Percentiles rank a stretch among this genome's conserved stretches.
Conservation (phyloP, 163 green algal genomes). For the Scenedesmus sp. region DNA sequence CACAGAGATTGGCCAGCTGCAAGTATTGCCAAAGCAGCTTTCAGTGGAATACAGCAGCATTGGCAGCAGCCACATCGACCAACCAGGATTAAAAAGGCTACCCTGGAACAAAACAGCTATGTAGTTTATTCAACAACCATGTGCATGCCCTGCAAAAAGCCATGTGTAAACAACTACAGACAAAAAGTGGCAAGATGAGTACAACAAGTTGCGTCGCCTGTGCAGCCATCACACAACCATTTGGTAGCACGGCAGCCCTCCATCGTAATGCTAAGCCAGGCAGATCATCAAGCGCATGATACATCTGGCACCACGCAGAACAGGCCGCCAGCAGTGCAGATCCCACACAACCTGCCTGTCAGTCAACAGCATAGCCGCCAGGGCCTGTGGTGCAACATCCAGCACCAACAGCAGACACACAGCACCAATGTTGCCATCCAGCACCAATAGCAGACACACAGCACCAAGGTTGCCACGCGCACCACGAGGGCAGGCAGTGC, state of each 20-base stretch:
- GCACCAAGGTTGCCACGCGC: neutral
- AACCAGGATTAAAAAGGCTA: no score
- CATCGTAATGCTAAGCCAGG: neutral
- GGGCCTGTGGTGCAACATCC: neutral
- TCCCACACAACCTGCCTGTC: neutral
- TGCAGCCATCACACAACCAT: neutral
- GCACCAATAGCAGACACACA: neutral
- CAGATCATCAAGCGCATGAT: neutral
- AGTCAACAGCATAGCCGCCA: neutral
- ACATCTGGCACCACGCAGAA: neutral
- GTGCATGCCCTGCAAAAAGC: no score
- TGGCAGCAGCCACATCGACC: neutral
- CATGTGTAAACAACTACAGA: no score
- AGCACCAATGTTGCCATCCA: neutral
- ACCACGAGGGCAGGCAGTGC: neutral
- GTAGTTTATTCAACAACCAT: neutral
- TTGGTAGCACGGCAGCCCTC: neutral
- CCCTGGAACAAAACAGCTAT: neutral
- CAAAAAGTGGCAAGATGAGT: neutral
- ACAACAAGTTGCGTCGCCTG: neutral
- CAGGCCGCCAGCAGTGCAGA: neutral
- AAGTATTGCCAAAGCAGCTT: neutral
- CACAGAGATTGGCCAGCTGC: neutral
- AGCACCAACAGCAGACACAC: neutral
- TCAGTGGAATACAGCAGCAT: neutral